phyloP scores from a whole-genome alignment of 768 basidiomycete genomes.

The Hericium coralloides region DNA sequence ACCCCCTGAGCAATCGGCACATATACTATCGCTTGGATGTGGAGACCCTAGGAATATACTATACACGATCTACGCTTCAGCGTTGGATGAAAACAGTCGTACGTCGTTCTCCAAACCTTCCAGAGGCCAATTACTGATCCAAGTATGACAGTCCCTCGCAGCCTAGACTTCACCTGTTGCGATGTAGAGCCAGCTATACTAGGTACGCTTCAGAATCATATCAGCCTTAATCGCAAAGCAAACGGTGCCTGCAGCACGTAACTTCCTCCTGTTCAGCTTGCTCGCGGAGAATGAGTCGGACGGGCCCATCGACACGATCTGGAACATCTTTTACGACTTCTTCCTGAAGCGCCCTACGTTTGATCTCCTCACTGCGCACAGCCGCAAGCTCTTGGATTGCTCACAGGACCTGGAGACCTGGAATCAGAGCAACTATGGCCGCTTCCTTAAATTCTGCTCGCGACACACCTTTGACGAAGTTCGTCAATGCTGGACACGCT shows the following conservation, averaged over 20 bases:
- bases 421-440: constrained; percentile 28
- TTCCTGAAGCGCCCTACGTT: constrained; percentile 31
- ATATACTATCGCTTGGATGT: constrained; percentile 46
- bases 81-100: not conserved
- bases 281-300: constrained; percentile 27
- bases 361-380: constrained; percentile 28
- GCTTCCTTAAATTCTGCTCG: constrained; percentile 29
- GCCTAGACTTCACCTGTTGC: constrained; percentile 41
- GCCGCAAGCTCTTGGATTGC: constrained; percentile 26
- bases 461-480: constrained; percentile 29
- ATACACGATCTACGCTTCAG: constrained; percentile 34
- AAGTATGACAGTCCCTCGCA: constrained; percentile 12
- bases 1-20: constrained; percentile 36
- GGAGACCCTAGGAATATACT: constrained; percentile 49
- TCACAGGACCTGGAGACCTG: constrained; percentile 29
- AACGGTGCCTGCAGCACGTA: constrained; percentile 30
- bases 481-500: constrained; percentile 30
- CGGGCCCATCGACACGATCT: constrained; percentile 18
- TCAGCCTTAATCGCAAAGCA: not conserved
- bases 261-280: constrained; percentile 37
- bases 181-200: constrained; percentile 40
- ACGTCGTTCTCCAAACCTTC: not conserved
- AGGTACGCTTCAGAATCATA: constrained; percentile 22
- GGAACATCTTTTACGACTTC: constrained; percentile 43
- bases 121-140: not conserved